phyloP scores from a whole-genome alignment of 139 green algal genomes.

The Micractinium conductrix region DNA sequence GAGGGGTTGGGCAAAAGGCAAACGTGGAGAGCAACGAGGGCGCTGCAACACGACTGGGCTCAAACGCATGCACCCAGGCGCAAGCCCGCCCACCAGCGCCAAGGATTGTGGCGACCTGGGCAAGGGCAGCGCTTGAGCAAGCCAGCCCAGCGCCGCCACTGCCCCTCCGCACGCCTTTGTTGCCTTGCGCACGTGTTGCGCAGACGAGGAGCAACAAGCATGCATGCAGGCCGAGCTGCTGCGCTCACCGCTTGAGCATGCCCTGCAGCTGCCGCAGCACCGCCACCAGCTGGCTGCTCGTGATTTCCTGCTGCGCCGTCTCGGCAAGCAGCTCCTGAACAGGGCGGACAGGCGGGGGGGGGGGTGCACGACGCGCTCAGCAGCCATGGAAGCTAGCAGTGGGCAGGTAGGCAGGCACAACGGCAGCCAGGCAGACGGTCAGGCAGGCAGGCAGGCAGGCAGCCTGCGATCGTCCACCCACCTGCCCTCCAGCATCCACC shows the following conservation, averaged over 20 bases:
- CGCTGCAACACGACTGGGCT: neutral
- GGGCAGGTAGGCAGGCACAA: too few relatives aligned
- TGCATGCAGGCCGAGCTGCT: neutral
- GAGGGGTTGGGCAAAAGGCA: neutral
- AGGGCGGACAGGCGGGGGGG: too few relatives aligned
- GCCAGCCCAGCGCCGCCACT: neutral
- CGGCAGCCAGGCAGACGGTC: too few relatives aligned
- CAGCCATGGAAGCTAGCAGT: too few relatives aligned
- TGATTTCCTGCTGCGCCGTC: neutral
- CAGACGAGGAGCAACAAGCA: neutral
- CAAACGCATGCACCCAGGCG: neutral
- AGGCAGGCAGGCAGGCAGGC: neutral
- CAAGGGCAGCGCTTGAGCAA: neutral
- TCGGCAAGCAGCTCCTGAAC: slow-evolving; percentile 6
- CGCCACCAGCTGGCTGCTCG: slow-evolving; percentile 13
- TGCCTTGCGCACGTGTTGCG: too few relatives aligned
- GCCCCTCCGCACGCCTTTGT: too few relatives aligned
- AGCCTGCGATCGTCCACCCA: neutral
- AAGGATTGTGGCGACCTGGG: too few relatives aligned
- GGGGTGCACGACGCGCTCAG: too few relatives aligned
- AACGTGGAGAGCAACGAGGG: neutral
- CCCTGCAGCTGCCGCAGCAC: slow-evolving; percentile 31
- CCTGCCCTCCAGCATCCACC: neutral
- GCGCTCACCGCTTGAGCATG: slow-evolving; percentile 14
- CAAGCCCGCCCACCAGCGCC: too few relatives aligned